Conservation (phyloP, 208 protist species). For the Trypanosoma theileri region DNA sequence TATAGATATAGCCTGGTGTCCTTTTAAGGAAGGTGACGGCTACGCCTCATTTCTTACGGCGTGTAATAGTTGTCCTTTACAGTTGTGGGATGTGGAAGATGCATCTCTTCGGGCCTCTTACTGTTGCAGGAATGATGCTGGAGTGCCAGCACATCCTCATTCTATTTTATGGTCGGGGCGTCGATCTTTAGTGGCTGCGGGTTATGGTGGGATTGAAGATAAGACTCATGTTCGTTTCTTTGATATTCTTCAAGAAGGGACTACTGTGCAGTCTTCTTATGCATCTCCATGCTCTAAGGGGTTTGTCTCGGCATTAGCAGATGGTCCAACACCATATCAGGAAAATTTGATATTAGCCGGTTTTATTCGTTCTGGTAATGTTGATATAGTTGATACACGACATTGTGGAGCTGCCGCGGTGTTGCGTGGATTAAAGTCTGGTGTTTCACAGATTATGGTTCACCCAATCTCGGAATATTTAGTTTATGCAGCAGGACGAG, state of each 20-base stretch:
- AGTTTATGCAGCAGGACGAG: slow-evolving; percentile 39
- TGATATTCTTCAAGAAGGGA: slow-evolving; percentile 60
- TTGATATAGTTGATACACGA: slow-evolving; percentile 69
- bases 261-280: slow-evolving; percentile 45
- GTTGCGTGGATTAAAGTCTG: slow-evolving; percentile 34
- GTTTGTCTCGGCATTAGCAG: slow-evolving; percentile 39
- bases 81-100: slow-evolving; percentile 78
- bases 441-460: slow-evolving; percentile 22
- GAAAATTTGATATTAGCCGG: slow-evolving; percentile 45
- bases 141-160: slow-evolving; percentile 46
- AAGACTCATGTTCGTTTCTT: slow-evolving; percentile 62
- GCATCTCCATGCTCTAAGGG: slow-evolving; percentile 31
- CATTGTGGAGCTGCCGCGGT: slow-evolving; percentile 43
- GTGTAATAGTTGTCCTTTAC: slow-evolving; percentile 57
- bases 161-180: slow-evolving; percentile 43
- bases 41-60: slow-evolving; percentile 61
- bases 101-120: slow-evolving; percentile 67
- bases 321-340: slow-evolving; percentile 28
- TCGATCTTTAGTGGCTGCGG: slow-evolving; percentile 42
- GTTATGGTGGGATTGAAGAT: slow-evolving; percentile 76
- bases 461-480: slow-evolving; percentile 27
- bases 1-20: slow-evolving; percentile 76
- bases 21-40: slow-evolving; percentile 54
- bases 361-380: slow-evolving; percentile 46
- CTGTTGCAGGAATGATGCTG: slow-evolving; percentile 53